Percentiles rank a stretch among this genome's conserved stretches.
Evolutionary conservation across 1,284 basidiomycete genomes (phyloP).

Genomic region (Microbotryomycetes sp.): DNA sequence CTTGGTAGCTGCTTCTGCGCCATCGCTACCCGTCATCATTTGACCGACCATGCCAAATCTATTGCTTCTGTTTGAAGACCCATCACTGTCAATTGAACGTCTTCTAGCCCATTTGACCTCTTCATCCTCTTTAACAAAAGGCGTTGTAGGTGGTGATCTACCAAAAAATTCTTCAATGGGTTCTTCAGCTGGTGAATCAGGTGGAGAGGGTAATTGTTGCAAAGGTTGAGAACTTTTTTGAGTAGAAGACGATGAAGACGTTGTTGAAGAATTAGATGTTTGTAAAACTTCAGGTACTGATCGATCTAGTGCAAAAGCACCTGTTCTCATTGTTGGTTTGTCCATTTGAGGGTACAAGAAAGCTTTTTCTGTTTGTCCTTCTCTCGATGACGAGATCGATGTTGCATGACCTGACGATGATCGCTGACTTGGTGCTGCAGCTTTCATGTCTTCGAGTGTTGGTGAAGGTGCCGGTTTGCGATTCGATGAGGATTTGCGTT

Average conservation of each 20-base stretch:
- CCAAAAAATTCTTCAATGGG: not conserved
- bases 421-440: not conserved
- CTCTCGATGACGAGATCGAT: not conserved
- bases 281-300: slow-evolving; percentile 1
- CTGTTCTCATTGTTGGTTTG: slow-evolving; percentile 2
- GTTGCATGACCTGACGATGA: not conserved
- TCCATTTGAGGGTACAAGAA: slow-evolving; percentile 26
- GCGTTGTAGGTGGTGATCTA: not conserved
- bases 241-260: not conserved
- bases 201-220: not conserved
- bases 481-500: not conserved
- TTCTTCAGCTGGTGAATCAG: not conserved
- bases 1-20: too few relatives aligned
- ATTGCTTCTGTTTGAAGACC: not conserved
- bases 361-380: not conserved
- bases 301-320: slow-evolving; percentile 18
- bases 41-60: not conserved
- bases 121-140: not conserved
- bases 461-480: not conserved
- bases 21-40: not conserved
- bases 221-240: not conserved
- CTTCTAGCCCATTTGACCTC: not conserved
- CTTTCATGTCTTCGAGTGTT: not conserved
- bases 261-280: not conserved
- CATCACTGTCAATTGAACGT: not conserved